These are phyloP conservation scores for Sphagnum tenellum DNA, from an alignment of 225 moss, liverwort and hornwort genomes.

Conservation along the genomic window DNA sequence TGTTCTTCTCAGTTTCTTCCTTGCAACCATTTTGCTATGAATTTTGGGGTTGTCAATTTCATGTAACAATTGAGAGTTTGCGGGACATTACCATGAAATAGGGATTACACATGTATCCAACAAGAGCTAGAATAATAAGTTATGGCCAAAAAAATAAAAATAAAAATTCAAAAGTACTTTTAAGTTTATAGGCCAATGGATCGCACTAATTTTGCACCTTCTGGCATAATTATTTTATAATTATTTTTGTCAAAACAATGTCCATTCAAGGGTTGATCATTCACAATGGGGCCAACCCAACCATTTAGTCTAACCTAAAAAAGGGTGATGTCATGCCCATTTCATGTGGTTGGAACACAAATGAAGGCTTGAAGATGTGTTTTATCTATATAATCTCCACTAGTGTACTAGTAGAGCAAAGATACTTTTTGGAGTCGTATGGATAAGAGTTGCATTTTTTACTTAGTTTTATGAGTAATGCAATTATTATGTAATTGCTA, in stretches of 20 bases:
- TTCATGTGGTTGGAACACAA: no score
- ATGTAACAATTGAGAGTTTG: conserved; percentile 9
- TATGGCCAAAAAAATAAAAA: not conserved
- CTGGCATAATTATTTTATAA: not conserved
- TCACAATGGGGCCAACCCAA: no score
- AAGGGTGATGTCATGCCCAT: no score
- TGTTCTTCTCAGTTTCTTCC: conserved; percentile 1
- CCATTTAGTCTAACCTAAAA: no score
- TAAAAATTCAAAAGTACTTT: not conserved
- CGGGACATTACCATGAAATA: conserved; percentile 1
- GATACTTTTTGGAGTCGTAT: no score
- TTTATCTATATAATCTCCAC: no score
- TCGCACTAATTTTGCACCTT: no score
- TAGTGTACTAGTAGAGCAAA: no score
- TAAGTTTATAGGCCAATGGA: not conserved
- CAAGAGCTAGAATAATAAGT: not conserved
- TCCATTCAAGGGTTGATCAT: no score
- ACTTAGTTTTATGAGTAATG: no score
- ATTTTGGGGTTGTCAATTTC: conserved; percentile 2
- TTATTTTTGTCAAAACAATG: not conserved
- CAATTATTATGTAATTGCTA: not conserved
- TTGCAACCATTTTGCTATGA: conserved; percentile 4
- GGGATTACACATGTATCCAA: conserved; percentile 5
- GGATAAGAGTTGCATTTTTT: no score
- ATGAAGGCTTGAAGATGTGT: no score